Percentiles rank a stretch among this genome's conserved stretches.
Evolutionary conservation across 108 stramenopile species (phyloP).

Genomic region (Schizochytrium sp.): DNA sequence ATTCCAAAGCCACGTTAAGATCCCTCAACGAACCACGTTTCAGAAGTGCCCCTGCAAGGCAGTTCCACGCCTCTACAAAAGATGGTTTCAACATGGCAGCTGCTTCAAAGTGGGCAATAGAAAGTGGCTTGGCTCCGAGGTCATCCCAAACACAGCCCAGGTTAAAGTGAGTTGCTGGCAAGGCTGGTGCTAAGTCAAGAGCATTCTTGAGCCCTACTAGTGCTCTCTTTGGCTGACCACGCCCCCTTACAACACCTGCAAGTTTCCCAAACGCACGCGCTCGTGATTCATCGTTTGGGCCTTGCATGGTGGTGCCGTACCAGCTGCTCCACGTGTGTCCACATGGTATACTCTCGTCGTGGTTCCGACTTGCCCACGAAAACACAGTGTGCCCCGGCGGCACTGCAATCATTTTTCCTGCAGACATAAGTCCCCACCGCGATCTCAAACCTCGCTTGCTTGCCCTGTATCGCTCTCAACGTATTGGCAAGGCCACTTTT

Average conservation of each 20-base stretch:
- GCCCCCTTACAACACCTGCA: neutral
- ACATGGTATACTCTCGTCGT: neutral
- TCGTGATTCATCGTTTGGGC: neutral
- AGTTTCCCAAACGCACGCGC: slow-evolving; percentile 29
- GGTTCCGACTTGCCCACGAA: slow-evolving; percentile 34
- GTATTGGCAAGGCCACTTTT: too few species aligned
- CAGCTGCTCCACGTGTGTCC: slow-evolving; percentile 29
- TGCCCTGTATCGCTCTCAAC: too few species aligned
- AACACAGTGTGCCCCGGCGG: slow-evolving; percentile 20
- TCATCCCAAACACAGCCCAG: slow-evolving; percentile 22
- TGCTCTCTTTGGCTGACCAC: neutral
- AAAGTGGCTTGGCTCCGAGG: neutral
- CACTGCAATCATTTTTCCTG: neutral
- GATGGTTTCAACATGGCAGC: neutral
- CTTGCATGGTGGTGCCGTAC: neutral
- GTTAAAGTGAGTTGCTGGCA: neutral
- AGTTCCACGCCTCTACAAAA: slow-evolving; percentile 26
- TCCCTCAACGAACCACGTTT: neutral
- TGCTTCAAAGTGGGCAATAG: neutral
- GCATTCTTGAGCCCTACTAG: neutral
- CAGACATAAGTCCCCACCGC: neutral
- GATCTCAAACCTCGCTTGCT: too few species aligned
- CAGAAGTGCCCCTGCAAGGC: slow-evolving; percentile 24
- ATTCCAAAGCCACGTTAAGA: neutral
- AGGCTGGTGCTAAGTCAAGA: neutral